These are phyloP conservation scores for Sextonia rubra DNA, from an alignment of 164 flowering plant genomes.

Conservation along the genomic window DNA sequence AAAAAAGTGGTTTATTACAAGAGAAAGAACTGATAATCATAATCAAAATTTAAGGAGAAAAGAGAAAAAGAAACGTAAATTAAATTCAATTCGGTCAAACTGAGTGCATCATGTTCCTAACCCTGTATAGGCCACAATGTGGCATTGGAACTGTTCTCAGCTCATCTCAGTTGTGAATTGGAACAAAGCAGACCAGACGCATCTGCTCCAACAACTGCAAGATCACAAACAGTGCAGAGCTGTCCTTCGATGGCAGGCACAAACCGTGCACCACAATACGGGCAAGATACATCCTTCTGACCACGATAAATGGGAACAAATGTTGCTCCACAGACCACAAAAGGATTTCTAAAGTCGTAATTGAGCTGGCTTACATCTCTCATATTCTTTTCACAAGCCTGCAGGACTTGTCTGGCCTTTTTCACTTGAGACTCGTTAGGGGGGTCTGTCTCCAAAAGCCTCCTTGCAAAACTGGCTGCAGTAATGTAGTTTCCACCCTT, in stretches of 20 bases:
- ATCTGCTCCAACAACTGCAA: conserved; percentile 66
- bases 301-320: conserved; percentile 76
- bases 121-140: background rate
- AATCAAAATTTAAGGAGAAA: conserved; percentile 3
- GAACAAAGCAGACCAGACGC: conserved; percentile 83
- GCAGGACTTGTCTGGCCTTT: conserved; percentile 65
- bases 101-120: conserved; percentile 8
- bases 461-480: conserved; percentile 64
- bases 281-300: conserved; percentile 69
- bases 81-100: conserved; percentile 19
- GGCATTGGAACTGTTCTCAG: background rate
- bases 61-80: background rate
- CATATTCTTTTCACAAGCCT: conserved; percentile 39
- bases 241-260: conserved; percentile 64
- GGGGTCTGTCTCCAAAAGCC: conserved; percentile 67
- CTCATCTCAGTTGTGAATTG: conserved; percentile 65
- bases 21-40: background rate
- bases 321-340: conserved; percentile 81
- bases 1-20: conserved; percentile 4
- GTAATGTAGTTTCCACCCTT: conserved; percentile 57
- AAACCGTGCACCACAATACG: conserved; percentile 63
- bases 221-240: conserved; percentile 66
- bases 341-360: conserved; percentile 80
- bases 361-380: conserved; percentile 44
- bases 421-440: conserved; percentile 51